These are phyloP conservation scores for Catharanthus roseus DNA, from an alignment of 257 asterid species.

Conservation along the genomic window DNA sequence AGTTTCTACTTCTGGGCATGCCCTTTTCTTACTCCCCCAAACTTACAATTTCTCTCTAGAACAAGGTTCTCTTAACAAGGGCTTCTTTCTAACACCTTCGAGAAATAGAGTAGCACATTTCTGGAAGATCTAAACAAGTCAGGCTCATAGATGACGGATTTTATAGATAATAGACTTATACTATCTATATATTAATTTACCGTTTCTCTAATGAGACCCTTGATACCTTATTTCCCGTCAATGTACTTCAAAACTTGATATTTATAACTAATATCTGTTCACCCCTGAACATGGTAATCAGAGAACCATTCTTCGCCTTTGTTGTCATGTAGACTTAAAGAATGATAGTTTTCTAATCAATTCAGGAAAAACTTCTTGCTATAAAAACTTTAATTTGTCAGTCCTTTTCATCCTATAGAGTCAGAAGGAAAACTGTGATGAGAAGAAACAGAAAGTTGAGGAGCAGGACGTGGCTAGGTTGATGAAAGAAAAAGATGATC, in stretches of 20 bases:
- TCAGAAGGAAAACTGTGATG: conserved; percentile 25
- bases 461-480: conserved; percentile 37
- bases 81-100: no score
- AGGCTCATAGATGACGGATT: not conserved
- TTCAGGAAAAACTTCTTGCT: not conserved
- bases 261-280: not conserved
- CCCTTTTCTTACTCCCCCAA: not conserved
- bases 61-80: not conserved
- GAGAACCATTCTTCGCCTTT: not conserved
- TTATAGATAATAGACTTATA: not conserved
- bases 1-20: not conserved
- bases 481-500: conserved; percentile 46
- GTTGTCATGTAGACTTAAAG: not conserved
- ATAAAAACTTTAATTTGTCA: not conserved
- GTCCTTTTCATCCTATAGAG: conserved; percentile 30
- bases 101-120: not conserved
- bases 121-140: not conserved
- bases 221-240: not conserved
- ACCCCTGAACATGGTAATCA: not conserved
- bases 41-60: not conserved
- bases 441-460: conserved; percentile 24
- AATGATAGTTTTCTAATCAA: not conserved
- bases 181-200: not conserved
- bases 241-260: not conserved
- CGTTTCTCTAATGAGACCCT: not conserved